Percentiles rank a stretch among this genome's conserved stretches.
These are phyloP conservation scores for Laburnicola sp. DNA, from an alignment of 2,329 filamentous ascomycete species.

Conservation along the genomic window DNA sequence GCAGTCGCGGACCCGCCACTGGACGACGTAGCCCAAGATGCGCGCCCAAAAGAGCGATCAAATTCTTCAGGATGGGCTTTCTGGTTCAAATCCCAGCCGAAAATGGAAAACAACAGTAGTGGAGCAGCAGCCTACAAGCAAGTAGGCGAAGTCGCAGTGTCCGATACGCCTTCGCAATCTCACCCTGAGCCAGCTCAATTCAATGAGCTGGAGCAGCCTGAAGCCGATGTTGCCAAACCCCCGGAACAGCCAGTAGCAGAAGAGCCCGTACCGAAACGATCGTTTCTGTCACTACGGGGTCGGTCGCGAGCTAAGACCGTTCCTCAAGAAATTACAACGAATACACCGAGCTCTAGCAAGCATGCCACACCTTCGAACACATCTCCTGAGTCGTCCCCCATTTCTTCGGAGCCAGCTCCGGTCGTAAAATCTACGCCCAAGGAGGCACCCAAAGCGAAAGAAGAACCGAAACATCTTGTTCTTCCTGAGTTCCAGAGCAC, in stretches of 20 bases:
- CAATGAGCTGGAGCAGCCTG: constrained; percentile 47
- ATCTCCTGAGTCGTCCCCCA: constrained; percentile 31
- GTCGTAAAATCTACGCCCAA: constrained; percentile 34
- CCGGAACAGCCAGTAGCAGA: constrained; percentile 20
- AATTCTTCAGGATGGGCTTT: constrained; percentile 74
- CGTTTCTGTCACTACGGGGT: constrained; percentile 38
- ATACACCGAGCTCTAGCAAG: constrained; percentile 45
- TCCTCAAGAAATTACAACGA: constrained; percentile 21
- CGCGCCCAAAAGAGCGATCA: constrained; percentile 44
- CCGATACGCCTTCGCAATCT: constrained; percentile 55
- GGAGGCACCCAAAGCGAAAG: constrained; percentile 25
- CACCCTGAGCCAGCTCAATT: constrained; percentile 56
- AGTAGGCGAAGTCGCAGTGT: constrained; percentile 55
- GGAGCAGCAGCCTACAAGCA: constrained; percentile 62
- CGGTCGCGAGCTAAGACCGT: constrained; percentile 30
- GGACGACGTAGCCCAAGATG: constrained; percentile 12
- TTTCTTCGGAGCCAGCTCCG: constrained; percentile 30
- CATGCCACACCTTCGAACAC: constrained; percentile 33
- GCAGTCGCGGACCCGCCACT: constrained; percentile 13
- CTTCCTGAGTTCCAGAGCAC: constrained; percentile 71
- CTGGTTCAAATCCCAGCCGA: constrained; percentile 66
- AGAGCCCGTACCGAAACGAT: constrained; percentile 30
- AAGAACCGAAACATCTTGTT: constrained; percentile 62
- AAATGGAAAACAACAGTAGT: constrained; percentile 57
- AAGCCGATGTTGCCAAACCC: constrained; percentile 25